A percentile compares a stretch with the other conserved stretches of the same genome.
These are phyloP conservation scores for Zygosaccharomyces siamensis DNA, from an alignment of 805 yeast species.

Conservation along the genomic window DNA sequence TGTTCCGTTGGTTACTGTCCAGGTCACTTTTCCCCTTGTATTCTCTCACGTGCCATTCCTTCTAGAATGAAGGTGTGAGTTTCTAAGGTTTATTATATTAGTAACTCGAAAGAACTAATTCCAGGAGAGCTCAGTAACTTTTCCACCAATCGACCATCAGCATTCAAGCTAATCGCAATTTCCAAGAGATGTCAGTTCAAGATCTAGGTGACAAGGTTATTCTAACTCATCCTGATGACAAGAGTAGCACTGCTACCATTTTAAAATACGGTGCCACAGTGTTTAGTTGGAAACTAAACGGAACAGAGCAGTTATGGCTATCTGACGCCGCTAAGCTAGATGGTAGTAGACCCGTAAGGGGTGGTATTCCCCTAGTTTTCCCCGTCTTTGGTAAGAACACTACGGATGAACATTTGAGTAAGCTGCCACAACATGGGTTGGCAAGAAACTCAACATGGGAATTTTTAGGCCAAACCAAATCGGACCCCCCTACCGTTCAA, in stretches of 20 bases:
- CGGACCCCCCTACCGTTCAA: constrained; percentile 72
- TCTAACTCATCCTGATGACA: constrained; percentile 49
- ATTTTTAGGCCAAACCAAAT: constrained; percentile 77
- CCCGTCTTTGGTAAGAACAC: constrained; percentile 82
- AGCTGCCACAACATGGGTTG: constrained; percentile 93
- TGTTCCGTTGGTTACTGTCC: neutral
- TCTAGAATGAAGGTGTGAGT: neutral
- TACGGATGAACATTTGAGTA: constrained; percentile 50
- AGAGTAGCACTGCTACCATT: constrained; percentile 56
- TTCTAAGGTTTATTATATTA: neutral
- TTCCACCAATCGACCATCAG: no score
- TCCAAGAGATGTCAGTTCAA: constrained; percentile 55
- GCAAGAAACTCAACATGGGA: constrained; percentile 93
- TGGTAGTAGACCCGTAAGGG: constrained; percentile 91
- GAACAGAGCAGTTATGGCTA: constrained; percentile 80
- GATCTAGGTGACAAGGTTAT: constrained; percentile 60
- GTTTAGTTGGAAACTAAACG: constrained; percentile 69
- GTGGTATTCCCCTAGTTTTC: constrained; percentile 95
- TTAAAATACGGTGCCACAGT: constrained; percentile 88
- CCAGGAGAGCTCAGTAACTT: no score
- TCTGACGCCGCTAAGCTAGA: constrained; percentile 76
- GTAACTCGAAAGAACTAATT: no score
- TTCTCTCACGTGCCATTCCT: neutral
- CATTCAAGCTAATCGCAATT: neutral
- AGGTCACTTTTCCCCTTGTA: neutral